Percentiles rank a stretch among this genome's conserved stretches.
Evolutionary conservation across 2,329 filamentous ascomycete species (phyloP).

Genomic region (Colletotrichum salicis): DNA sequence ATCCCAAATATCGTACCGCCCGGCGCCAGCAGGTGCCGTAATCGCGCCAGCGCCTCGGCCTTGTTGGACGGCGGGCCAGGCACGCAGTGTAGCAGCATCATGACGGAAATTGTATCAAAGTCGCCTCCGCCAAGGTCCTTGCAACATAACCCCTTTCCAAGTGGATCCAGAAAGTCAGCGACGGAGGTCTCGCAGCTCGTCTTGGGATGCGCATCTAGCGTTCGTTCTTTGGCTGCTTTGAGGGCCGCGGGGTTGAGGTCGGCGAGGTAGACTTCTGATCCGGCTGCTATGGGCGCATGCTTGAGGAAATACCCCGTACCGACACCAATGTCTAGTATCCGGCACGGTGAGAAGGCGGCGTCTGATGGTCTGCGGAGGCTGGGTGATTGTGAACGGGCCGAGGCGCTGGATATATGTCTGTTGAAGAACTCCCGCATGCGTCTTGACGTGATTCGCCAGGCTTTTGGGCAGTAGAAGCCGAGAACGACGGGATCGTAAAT

Average conservation of each 20-base stretch:
- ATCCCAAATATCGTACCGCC: constrained; percentile 40
- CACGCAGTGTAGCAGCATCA: constrained; percentile 41
- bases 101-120: constrained; percentile 19
- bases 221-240: constrained; percentile 4
- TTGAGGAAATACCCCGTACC: constrained; percentile 49
- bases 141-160: neutral
- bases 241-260: constrained; percentile 24
- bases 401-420: constrained; percentile 42
- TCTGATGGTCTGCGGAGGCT: neutral
- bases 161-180: constrained; percentile 16
- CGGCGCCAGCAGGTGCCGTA: constrained; percentile 34
- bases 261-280: neutral
- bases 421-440: constrained; percentile 17
- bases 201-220: constrained; percentile 3
- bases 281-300: neutral
- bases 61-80: constrained; percentile 38
- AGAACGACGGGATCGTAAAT: constrained; percentile 47
- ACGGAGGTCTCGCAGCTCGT: constrained; percentile 13
- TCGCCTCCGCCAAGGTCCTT: neutral
- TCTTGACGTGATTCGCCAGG: constrained; percentile 42
- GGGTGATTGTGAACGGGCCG: constrained; percentile 46
- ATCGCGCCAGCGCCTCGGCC: constrained; percentile 18
- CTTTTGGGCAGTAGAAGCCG: constrained; percentile 45
- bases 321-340: constrained; percentile 52
- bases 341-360: neutral